Percentiles rank a stretch among this genome's conserved stretches.
Conservation (phyloP, 805 yeast species). For the Blastobotrys americana region DNA sequence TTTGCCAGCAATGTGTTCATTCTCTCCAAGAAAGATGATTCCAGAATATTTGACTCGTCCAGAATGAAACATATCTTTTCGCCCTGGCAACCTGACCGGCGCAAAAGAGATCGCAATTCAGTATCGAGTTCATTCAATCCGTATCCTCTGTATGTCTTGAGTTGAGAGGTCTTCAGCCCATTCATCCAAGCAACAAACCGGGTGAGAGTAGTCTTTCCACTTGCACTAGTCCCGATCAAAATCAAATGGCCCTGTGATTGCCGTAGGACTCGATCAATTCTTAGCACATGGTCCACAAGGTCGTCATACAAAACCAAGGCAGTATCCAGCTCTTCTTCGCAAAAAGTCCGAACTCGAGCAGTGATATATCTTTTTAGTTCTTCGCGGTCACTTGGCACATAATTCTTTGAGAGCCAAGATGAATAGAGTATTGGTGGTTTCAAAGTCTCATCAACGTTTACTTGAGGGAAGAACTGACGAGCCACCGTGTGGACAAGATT, state of each 20-base stretch:
- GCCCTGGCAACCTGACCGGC: slow-evolving; percentile 45
- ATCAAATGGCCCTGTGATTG: slow-evolving; percentile 90
- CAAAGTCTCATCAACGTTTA: slow-evolving; percentile 33
- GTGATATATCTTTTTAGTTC: slow-evolving; percentile 48
- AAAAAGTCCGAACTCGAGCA: slow-evolving; percentile 60
- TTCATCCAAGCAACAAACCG: slow-evolving; percentile 90
- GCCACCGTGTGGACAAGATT: slow-evolving; percentile 32
- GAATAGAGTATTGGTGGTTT: slow-evolving; percentile 57
- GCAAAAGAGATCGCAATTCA: slow-evolving; percentile 49
- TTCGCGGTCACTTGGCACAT: slow-evolving; percentile 44
- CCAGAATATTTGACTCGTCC: slow-evolving; percentile 72
- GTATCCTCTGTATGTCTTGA: slow-evolving; percentile 50
- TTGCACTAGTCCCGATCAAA: slow-evolving; percentile 71
- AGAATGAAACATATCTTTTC: slow-evolving; percentile 63
- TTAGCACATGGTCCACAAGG: slow-evolving; percentile 61
- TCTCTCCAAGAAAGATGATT: slow-evolving; percentile 74
- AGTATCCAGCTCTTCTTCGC: slow-evolving; percentile 68
- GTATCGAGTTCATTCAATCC: slow-evolving; percentile 58
- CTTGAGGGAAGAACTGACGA: slow-evolving; percentile 39
- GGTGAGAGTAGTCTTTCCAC: slow-evolving; percentile 71
- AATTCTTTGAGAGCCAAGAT: slow-evolving; percentile 63
- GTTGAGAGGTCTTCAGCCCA: slow-evolving; percentile 56
- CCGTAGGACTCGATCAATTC: slow-evolving; percentile 73
- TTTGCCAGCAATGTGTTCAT: slow-evolving; percentile 93
- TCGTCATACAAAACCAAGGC: slow-evolving; percentile 60